Conservation (phyloP, 1,284 basidiomycete species). For the Boletellus deceptivus region DNA sequence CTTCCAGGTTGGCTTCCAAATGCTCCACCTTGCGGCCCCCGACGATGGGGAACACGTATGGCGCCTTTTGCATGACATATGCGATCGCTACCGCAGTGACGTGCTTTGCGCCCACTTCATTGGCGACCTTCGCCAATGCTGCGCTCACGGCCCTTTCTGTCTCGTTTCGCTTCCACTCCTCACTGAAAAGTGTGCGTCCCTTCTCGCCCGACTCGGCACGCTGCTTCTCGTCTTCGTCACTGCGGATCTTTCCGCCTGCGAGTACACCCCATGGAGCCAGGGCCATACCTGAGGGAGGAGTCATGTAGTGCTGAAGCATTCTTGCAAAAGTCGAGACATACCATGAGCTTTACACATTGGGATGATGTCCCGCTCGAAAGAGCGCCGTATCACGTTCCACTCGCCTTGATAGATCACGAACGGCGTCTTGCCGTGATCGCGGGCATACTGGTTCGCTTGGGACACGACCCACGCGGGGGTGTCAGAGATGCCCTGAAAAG, state of each 20-base stretch:
- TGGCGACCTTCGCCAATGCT: background rate
- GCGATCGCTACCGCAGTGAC: slow-evolving; percentile 40
- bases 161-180: slow-evolving; percentile 2
- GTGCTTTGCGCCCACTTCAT: background rate
- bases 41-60: slow-evolving; percentile 49
- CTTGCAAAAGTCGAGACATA: background rate
- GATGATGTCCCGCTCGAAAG: slow-evolving; percentile 53
- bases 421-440: slow-evolving; percentile 44
- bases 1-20: slow-evolving; percentile 47
- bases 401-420: slow-evolving; percentile 55
- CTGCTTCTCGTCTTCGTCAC: slow-evolving; percentile 6
- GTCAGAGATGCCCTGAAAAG: slow-evolving; percentile 35
- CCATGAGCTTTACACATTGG: slow-evolving; percentile 48
- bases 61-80: slow-evolving; percentile 46
- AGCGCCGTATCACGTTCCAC: slow-evolving; percentile 48
- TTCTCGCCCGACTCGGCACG: slow-evolving; percentile 1
- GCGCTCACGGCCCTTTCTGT: background rate
- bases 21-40: slow-evolving; percentile 54
- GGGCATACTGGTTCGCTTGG: slow-evolving; percentile 28
- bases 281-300: slow-evolving; percentile 2
- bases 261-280: slow-evolving; percentile 5
- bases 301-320: background rate
- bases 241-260: slow-evolving; percentile 4
- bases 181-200: background rate
- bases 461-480: slow-evolving; percentile 37